phyloP scores from a whole-genome alignment of 2,329 filamentous ascomycete genomes.

The Aspergillus aculeatus region DNA sequence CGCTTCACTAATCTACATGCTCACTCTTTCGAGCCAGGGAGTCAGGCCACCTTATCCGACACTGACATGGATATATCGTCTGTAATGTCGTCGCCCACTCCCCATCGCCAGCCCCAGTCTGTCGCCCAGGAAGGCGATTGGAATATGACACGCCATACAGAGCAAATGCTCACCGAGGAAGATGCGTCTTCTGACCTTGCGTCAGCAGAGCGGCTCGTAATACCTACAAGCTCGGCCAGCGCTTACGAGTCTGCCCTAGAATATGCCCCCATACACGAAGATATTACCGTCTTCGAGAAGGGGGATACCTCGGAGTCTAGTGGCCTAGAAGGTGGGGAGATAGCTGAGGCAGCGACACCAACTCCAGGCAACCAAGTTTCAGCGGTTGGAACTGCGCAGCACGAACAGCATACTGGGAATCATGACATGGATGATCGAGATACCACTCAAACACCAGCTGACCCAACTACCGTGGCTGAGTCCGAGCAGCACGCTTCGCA shows the following conservation, averaged over 20 bases:
- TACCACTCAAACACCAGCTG: not conserved
- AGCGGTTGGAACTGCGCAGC: not conserved
- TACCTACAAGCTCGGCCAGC: not conserved
- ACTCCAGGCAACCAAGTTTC: not conserved
- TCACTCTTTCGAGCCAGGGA: constrained; percentile 19
- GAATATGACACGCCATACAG: not conserved
- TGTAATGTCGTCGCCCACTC: constrained; percentile 8
- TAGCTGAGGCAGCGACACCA: not conserved
- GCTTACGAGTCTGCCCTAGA: not conserved
- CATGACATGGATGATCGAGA: not conserved
- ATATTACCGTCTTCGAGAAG: not conserved
- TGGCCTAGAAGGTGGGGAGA: not conserved
- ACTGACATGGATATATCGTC: constrained; percentile 15
- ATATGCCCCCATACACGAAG: not conserved
- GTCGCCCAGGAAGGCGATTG: not conserved
- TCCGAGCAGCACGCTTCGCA: not conserved
- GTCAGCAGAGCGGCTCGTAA: not conserved
- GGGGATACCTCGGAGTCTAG: not conserved
- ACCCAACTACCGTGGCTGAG: not conserved
- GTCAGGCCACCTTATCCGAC: constrained; percentile 10
- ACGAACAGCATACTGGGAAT: not conserved
- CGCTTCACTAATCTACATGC: constrained; percentile 25
- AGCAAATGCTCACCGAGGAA: not conserved
- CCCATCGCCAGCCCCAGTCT: not conserved
- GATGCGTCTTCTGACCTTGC: not conserved